These are phyloP conservation scores for Yamadazyma kanchanaburiensis DNA, from an alignment of 1,139 yeast species.

Conservation along the genomic window DNA sequence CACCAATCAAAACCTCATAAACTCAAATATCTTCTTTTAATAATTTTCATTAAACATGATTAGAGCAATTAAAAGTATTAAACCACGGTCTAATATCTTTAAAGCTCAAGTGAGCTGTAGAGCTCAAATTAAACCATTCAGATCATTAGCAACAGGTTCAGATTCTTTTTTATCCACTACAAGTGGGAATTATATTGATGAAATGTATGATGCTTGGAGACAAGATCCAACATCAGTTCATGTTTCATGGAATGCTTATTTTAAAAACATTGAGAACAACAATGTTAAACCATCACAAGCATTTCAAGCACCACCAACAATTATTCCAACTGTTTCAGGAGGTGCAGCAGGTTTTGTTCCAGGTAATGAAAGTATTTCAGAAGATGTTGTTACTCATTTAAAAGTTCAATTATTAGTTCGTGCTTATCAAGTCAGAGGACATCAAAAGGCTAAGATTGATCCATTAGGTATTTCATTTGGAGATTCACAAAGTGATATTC, in stretches of 20 bases:
- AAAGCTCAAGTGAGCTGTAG: slow-evolving; percentile 17
- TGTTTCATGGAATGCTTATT: slow-evolving; percentile 94
- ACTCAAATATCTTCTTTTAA: slow-evolving; percentile 2
- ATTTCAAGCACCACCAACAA: slow-evolving; percentile 85
- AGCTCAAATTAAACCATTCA: slow-evolving; percentile 6
- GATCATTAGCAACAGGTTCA: slow-evolving; percentile 50
- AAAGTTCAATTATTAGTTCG: slow-evolving; percentile 95
- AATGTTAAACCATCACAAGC: slow-evolving; percentile 71
- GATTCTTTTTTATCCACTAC: slow-evolving; percentile 83
- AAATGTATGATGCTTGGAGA: slow-evolving; percentile 95
- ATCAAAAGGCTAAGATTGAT: slow-evolving; percentile 90
- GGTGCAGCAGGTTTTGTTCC: slow-evolving; percentile 61
- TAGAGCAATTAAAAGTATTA: slow-evolving; percentile 42
- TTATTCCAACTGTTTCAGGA: slow-evolving; percentile 74
- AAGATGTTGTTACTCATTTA: slow-evolving; percentile 82
- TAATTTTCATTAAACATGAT: slow-evolving; percentile 23
- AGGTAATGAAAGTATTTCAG: slow-evolving; percentile 40
- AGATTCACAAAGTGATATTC: slow-evolving; percentile 45
- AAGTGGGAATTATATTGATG: slow-evolving; percentile 92
- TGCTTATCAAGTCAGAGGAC: slow-evolving; percentile 98
- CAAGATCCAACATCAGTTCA: slow-evolving; percentile 89
- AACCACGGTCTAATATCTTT: slow-evolving; percentile 31
- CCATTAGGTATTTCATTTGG: slow-evolving; percentile 91
- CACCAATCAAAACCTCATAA: slow-evolving; percentile 11
- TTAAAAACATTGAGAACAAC: slow-evolving; percentile 79